Base-by-base conservation (phyloP, 1,284 basidiomycete species). In the Cryptococcus hybrid region DNA sequence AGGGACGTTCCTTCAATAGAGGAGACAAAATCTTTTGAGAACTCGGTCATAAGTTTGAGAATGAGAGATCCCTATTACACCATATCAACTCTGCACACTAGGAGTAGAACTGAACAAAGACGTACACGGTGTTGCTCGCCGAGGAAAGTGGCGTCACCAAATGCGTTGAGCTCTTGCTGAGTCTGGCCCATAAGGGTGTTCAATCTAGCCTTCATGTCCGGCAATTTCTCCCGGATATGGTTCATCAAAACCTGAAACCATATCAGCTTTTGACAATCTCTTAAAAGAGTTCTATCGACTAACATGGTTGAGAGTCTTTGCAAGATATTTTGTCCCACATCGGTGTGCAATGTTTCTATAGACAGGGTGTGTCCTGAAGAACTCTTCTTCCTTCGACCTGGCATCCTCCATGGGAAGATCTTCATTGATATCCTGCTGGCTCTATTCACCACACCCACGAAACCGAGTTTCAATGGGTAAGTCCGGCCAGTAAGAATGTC, bases 181-280 rank as follows among this genome's bases (percentile, higher is more conserved):
- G 96, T 93, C 80, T 99, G 96, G 9, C 94, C 93, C 92, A 99
- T 99, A 12, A 99, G 81, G 6, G 96, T 99, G 76, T 99, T 99
- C 63, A 99, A 81, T 15, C 94, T 85, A 11, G 96, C 96, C 78
- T 99, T 99, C 96, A 99, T 99, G 78, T 99, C 96, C 0, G 96
- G 96, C 43, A 99, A 82, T 79, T 99, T 98, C 73, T 99, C 96
- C 56, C 96, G 86, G 66, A 99, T 99, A 77, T 99, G 96, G 78
- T 90, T 92, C 86, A 99, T 88, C 59, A 99, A 80, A 43, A 97
- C 94, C 89, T 92, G 30, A 48, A 30, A 8, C 5, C 9, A 45
- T 9, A 6, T 51, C 11, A 39, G 35, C 30, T 9, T 24, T 47
- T 37, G 5, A 7, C 7, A 52, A 11, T 37, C 9, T 30, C 30